Evolutionary conservation across 202 grass and related monocot genomes (phyloP).

Genomic region (Schoenoplectus tabernaemontani): DNA sequence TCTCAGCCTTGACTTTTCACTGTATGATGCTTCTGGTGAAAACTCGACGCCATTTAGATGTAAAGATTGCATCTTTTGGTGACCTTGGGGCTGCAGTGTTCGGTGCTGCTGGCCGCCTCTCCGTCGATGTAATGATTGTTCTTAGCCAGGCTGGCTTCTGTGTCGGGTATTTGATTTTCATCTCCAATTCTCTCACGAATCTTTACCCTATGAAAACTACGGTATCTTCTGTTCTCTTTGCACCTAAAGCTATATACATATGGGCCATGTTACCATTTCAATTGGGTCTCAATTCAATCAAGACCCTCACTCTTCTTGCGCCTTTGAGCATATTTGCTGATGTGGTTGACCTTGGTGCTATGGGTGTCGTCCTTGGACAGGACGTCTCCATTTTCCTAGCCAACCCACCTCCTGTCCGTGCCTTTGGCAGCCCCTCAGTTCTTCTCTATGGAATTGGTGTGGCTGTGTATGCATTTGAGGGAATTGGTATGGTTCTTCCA

Average conservation of each 20-base stretch:
- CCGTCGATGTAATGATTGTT: conserved; percentile 78
- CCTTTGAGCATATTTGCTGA: conserved; percentile 96
- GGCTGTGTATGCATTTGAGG: conserved; percentile 90
- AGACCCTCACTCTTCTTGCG: conserved; percentile 81
- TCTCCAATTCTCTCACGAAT: conserved; percentile 67
- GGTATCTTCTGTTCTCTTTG: conserved; percentile 30
- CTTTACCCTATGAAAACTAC: conserved; percentile 44
- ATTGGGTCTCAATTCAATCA: conserved; percentile 87
- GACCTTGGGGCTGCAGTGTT: conserved; percentile 68
- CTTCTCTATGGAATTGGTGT: conserved; percentile 84
- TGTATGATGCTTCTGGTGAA: conserved; percentile 95
- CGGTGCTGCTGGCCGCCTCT: conserved; percentile 44
- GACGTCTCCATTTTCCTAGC: conserved; percentile 44
- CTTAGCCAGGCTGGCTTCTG: conserved; percentile 93
- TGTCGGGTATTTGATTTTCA: conserved; percentile 90
- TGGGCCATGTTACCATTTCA: conserved; percentile 91
- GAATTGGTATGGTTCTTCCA: conserved; percentile 83
- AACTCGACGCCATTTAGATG: conserved; percentile 50
- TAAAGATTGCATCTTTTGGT: conserved; percentile 78
- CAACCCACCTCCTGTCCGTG: conserved; percentile 37
- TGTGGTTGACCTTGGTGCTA: conserved; percentile 81
- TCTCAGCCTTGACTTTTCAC: conserved; percentile 78
- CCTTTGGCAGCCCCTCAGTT: conserved; percentile 41
- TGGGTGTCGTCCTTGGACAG: conserved; percentile 84
- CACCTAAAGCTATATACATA: conserved; percentile 69